Evolutionary conservation across 169 alveolate species (phyloP), one percentile per base, ranked within the genome.

Genomic region (Toxoplasma gondii): DNA sequence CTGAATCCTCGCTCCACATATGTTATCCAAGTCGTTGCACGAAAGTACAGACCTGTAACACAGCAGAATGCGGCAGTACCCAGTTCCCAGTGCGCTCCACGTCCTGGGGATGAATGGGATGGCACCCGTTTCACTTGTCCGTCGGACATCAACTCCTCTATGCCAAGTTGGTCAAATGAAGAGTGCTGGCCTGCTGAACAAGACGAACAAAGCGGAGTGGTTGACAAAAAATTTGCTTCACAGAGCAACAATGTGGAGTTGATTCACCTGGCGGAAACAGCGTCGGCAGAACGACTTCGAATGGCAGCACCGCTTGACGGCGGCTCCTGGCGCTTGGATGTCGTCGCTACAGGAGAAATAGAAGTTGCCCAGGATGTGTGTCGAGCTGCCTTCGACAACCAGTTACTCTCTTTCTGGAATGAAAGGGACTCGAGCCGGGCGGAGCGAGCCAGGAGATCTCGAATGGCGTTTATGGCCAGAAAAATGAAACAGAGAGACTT

Each of bases 241-340:
- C 58, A 49, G 22, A 49, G 22, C 58, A 49, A 12, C 4, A 4
- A 4, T 49, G 58, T 49, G 58, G 58, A 49, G 29, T 4, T 12
- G 39, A 78, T 78, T 78, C 86, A n/a, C 43, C 2, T n/a, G 22
- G n/a, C 86, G 29, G 86, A 78, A 78, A 78, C 86, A 31, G 49
- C 45, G 4, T 78, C 86, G 43, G 86, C 39, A 16, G 86, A 78
- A n/a, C 86, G 86, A 17, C 43, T 78, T 38, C 86, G 86, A 7
- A 49, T 49, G 90, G 54, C 90, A 39, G 64, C 36, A 43, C 41
- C 38, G 5, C 90, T 82, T 16, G 67, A 43, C 67, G 67, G 67
- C 17, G 90, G 90, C 38, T 0, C 67, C 90, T 82, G 90, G 90
- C 53, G 90, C 19, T 41, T 82, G 17, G 90, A 82, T 31, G 90